phyloP scores from a whole-genome alignment of 495 filamentous ascomycete species.

The Lophiotrema nucula region DNA sequence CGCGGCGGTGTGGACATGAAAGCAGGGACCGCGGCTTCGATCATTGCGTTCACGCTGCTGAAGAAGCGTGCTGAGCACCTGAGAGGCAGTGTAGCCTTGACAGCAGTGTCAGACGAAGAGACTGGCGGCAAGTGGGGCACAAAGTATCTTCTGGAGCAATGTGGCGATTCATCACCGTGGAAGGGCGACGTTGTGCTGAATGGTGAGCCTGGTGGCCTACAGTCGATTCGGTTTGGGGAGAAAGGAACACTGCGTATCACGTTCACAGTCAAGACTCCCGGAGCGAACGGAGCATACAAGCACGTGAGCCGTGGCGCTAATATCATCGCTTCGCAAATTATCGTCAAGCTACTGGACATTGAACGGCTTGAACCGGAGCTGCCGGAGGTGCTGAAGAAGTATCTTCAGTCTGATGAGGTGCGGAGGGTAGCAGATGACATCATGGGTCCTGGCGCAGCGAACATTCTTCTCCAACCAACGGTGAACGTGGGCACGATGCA shows the following conservation, averaged over 20 bases:
- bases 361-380: conserved; percentile 3
- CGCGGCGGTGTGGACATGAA: conserved; percentile 31
- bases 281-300: conserved; percentile 7
- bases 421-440: conserved; percentile 20
- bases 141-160: conserved; percentile 8
- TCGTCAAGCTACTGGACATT: conserved; percentile 9
- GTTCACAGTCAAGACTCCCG: conserved; percentile 16
- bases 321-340: conserved; percentile 11
- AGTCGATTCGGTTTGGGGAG: conserved; percentile 28
- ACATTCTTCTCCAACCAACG: conserved; percentile 22
- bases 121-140: conserved; percentile 30
- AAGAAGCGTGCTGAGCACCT: conserved; percentile 6
- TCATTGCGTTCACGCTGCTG: conserved; percentile 22
- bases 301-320: conserved; percentile 9
- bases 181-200: conserved; percentile 28
- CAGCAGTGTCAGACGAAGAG: conserved; percentile 28
- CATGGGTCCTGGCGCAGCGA: conserved; percentile 28
- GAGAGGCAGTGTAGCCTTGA: conserved; percentile 14
- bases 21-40: conserved; percentile 26
- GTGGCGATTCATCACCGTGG: conserved; percentile 7
- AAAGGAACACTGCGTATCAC: conserved; percentile 29
- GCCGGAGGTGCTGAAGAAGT: neutral
- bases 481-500: conserved; percentile 28
- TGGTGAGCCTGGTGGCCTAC: conserved; percentile 26
- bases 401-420: conserved; percentile 15